phyloP scores from a whole-genome alignment of 106 monocot genomes.

The Ottelia alismoides region DNA sequence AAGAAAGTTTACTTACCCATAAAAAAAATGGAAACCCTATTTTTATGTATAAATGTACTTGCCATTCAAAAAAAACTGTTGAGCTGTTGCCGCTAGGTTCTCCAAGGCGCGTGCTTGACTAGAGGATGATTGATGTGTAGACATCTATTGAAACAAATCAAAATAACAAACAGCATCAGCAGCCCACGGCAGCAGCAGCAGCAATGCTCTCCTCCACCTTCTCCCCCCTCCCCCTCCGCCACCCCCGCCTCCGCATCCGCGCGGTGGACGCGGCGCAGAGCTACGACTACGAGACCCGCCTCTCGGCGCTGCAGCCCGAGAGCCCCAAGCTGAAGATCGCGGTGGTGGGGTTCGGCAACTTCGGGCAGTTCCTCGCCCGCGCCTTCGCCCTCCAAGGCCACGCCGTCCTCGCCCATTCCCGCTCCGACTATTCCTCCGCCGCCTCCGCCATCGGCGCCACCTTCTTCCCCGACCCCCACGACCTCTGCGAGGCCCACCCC shows the following conservation, averaged over 20 bases:
- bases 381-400: conserved; percentile 38
- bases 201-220: too few species aligned
- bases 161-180: too few species aligned
- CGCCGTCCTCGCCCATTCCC: conserved; percentile 48
- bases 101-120: too few species aligned
- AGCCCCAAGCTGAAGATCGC: conserved; percentile 38
- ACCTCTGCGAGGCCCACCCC: conserved; percentile 62
- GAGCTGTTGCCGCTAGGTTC: too few species aligned
- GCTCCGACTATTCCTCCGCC: conserved; percentile 37
- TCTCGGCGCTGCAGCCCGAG: conserved; percentile 1
- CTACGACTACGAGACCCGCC: conserved; percentile 32
- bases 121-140: too few species aligned
- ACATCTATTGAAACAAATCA: too few species aligned
- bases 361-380: conserved; percentile 46
- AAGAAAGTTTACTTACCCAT: too few species aligned
- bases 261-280: conserved; percentile 41
- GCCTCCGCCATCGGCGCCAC: conserved; percentile 27
- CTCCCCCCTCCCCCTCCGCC: too few species aligned
- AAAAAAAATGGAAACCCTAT: too few species aligned
- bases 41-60: too few species aligned
- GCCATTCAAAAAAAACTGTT: too few species aligned
- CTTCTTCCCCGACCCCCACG: conserved; percentile 45
- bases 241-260: conserved; percentile 4
- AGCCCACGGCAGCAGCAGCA: too few species aligned
- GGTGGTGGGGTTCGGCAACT: conserved; percentile 57